These are phyloP conservation scores for Penicillium sp. DNA, from an alignment of 2,329 filamentous ascomycete species.

Conservation along the genomic window DNA sequence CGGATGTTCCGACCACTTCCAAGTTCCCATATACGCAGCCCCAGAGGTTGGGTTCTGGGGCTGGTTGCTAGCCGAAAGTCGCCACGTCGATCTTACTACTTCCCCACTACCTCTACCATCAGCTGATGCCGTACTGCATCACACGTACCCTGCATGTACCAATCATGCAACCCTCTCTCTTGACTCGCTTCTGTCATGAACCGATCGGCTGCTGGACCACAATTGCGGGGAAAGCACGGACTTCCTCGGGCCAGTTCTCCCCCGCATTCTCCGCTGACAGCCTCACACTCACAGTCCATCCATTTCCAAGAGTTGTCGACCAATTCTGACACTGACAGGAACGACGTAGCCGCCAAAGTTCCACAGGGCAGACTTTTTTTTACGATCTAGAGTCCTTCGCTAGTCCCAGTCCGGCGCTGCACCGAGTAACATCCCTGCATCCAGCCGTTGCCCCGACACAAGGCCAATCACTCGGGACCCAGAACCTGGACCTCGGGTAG, in stretches of 20 bases:
- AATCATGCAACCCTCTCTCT: neutral
- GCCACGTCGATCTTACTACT: neutral
- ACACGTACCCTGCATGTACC: slow-evolving; percentile 6
- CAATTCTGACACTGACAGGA: neutral
- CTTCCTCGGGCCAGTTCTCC: slow-evolving; percentile 10
- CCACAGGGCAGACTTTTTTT: too few species aligned
- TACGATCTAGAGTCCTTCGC: neutral
- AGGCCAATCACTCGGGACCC: neutral
- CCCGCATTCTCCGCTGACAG: slow-evolving; percentile 9
- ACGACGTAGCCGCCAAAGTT: too few species aligned
- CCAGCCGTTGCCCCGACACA: neutral
- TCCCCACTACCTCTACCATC: neutral
- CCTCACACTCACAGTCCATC: too few species aligned
- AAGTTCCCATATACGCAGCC: neutral
- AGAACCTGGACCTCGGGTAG: slow-evolving; percentile 7
- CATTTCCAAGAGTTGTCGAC: too few species aligned
- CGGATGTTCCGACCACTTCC: neutral
- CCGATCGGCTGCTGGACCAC: neutral
- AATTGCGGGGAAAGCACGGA: slow-evolving; percentile 32
- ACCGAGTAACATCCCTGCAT: neutral
- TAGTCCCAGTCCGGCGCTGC: neutral
- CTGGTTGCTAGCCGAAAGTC: neutral
- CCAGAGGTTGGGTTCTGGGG: neutral
- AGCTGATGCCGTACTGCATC: neutral
- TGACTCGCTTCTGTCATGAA: neutral